Evolutionary conservation across 2,329 filamentous ascomycete species (phyloP).

Genomic region (Fusarium drepaniforme): DNA sequence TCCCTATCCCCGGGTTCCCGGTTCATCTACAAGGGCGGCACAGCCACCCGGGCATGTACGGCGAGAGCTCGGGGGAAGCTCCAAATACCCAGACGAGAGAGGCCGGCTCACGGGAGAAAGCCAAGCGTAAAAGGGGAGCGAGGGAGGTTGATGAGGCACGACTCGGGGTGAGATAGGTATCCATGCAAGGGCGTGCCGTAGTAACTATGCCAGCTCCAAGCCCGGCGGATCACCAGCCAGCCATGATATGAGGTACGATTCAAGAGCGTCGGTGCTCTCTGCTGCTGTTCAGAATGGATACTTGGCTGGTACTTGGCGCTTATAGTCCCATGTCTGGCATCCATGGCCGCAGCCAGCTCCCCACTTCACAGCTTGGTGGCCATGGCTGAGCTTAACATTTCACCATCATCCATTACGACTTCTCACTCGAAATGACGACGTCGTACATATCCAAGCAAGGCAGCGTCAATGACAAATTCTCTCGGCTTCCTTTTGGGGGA

Average conservation of each 20-base stretch:
- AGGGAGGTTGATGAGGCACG: not conserved
- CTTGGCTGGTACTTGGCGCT: conserved; percentile 31
- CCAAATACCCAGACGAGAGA: conserved; percentile 4
- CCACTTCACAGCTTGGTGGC: conserved; percentile 34
- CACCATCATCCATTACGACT: conserved; percentile 33
- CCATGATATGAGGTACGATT: conserved; percentile 29
- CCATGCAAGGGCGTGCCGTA: conserved; percentile 11
- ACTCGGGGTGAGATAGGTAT: conserved; percentile 4
- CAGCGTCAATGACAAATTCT: not conserved
- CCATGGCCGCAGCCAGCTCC: conserved; percentile 25
- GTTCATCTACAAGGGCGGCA: conserved; percentile 8
- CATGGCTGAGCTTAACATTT: conserved; percentile 20
- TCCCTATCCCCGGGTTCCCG: conserved; percentile 24
- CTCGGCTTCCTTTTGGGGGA: not conserved
- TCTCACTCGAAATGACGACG: conserved; percentile 31
- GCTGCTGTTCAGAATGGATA: conserved; percentile 20
- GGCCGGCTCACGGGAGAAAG: not conserved
- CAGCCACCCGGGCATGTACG: conserved; percentile 23
- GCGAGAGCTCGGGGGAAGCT: conserved; percentile 13
- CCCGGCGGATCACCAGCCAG: conserved; percentile 14
- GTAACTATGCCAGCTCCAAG: conserved; percentile 5
- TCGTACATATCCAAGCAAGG: conserved; percentile 16
- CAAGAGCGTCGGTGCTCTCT: conserved; percentile 21
- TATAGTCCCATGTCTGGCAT: conserved; percentile 22
- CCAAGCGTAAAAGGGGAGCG: not conserved